Conservation (phyloP, 2,329 filamentous ascomycete species). For the Apiospora saccharicola region DNA sequence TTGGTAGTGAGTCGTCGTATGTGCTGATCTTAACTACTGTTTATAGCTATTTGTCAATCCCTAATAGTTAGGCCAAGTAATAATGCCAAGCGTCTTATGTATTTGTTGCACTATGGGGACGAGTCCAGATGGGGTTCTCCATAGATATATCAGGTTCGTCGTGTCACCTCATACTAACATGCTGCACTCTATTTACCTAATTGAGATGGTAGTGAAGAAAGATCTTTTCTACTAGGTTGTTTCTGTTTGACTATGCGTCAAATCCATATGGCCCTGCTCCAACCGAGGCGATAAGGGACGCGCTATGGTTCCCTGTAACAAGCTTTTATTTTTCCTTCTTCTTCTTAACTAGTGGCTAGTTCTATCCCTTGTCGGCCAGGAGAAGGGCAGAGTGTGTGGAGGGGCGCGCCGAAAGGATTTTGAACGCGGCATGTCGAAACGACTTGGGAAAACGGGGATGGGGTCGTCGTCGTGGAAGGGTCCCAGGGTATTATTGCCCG, state of each 20-base stretch:
- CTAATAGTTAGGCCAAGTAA: not conserved
- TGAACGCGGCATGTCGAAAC: slow-evolving; percentile 5
- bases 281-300: not conserved
- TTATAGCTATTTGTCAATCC: slow-evolving; percentile 5
- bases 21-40: not conserved
- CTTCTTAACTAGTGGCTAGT: not conserved
- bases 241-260: slow-evolving; percentile 12
- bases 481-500: slow-evolving; percentile 5
- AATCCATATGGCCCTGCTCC: not conserved
- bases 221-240: not conserved
- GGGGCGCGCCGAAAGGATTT: not conserved
- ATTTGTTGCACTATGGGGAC: not conserved
- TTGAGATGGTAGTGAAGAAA: not conserved
- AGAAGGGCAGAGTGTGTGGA: not conserved
- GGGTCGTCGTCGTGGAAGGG: not conserved
- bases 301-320: not conserved
- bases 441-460: not conserved
- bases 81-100: not conserved
- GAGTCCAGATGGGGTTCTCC: not conserved
- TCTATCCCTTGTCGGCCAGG: not conserved
- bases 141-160: slow-evolving; percentile 9
- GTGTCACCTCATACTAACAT: not conserved
- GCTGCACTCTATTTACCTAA: slow-evolving; percentile 12
- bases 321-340: slow-evolving; percentile 3
- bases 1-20: not conserved